phyloP scores from a whole-genome alignment of 2,329 filamentous ascomycete genomes.

The Didymella keratinophila region DNA sequence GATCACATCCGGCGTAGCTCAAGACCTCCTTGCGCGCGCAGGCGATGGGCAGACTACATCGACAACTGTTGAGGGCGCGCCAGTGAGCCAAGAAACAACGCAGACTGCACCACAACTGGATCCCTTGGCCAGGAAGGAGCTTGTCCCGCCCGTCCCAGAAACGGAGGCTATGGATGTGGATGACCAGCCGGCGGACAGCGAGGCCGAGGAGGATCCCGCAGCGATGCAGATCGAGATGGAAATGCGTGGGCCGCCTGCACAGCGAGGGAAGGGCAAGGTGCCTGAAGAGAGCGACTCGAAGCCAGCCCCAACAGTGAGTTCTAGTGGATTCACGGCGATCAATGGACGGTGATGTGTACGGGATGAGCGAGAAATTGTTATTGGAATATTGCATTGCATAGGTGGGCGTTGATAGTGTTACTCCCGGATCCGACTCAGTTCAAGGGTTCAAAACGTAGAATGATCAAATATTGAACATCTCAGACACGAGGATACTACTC shows the following conservation, averaged over 20 bases:
- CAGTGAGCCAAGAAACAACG: not conserved
- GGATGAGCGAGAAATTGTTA: not conserved
- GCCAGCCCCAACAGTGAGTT: constrained; percentile 10
- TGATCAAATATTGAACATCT: too few relatives aligned
- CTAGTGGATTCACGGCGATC: constrained; percentile 46
- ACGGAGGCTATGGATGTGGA: constrained; percentile 19
- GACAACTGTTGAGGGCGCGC: not conserved
- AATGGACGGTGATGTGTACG: constrained; percentile 30
- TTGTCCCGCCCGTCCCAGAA: constrained; percentile 15
- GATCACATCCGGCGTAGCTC: not conserved
- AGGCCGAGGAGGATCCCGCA: constrained; percentile 41
- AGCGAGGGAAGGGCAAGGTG: constrained; percentile 18
- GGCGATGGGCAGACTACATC: constrained; percentile 4
- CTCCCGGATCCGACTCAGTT: too few relatives aligned
- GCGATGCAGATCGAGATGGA: constrained; percentile 53
- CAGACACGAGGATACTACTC: not conserved
- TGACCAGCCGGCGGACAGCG: constrained; percentile 30
- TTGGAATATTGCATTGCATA: not conserved
- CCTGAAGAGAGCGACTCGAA: not conserved
- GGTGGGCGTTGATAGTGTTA: not conserved
- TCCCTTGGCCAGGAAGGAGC: constrained; percentile 23
- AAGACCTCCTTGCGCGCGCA: not conserved
- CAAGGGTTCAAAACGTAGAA: too few relatives aligned
- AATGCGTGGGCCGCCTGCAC: constrained; percentile 43
- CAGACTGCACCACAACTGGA: constrained; percentile 20